Percentiles rank a stretch among this genome's conserved stretches.
phyloP scores from a whole-genome alignment of 2,329 filamentous ascomycete genomes.

The Aspergillus sp. region DNA sequence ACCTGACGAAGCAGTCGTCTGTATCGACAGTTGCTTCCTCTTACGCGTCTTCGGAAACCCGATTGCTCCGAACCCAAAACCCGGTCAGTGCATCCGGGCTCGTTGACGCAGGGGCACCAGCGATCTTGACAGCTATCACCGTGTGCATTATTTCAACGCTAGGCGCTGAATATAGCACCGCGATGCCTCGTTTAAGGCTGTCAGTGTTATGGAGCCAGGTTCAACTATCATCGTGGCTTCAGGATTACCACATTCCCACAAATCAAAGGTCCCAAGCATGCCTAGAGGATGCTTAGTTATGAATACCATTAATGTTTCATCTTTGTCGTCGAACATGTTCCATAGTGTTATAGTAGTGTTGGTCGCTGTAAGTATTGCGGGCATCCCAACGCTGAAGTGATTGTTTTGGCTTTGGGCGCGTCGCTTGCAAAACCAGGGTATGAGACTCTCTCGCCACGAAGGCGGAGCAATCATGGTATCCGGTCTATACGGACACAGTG shows the following conservation, averaged over 20 bases:
- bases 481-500: not conserved
- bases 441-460: not conserved
- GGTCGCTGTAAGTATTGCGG: not conserved
- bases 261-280: not conserved
- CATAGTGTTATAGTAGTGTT: not conserved
- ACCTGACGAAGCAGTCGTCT: not conserved
- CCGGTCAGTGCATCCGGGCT: not conserved
- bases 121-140: not conserved
- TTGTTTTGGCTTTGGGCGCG: not conserved
- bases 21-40: not conserved
- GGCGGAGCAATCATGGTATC: not conserved
- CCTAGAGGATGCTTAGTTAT: not conserved
- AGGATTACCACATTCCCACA: not conserved
- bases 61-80: not conserved
- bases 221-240: not conserved
- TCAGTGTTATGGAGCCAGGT: not conserved
- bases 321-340: not conserved
- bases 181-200: not conserved
- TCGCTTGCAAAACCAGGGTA: not conserved
- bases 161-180: not conserved
- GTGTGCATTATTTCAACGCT: not conserved
- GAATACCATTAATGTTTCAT: not conserved
- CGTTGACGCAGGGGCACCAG: too few relatives aligned
- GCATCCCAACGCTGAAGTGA: not conserved
- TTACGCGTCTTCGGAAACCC: not conserved